These are phyloP conservation scores for Russula sp. DNA, from an alignment of 768 basidiomycete genomes.

Conservation along the genomic window DNA sequence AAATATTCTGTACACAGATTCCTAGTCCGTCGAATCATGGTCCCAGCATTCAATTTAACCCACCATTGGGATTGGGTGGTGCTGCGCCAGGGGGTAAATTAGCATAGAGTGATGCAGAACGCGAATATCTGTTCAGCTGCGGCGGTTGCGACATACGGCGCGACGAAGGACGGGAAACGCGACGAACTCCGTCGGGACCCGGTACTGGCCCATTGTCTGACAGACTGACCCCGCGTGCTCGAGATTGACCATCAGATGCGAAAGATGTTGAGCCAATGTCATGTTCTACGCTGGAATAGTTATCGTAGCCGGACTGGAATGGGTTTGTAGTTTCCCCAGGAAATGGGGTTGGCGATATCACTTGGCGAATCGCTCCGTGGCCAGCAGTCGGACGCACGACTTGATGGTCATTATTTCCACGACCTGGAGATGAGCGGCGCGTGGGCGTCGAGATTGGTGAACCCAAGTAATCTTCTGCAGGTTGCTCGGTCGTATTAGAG, in stretches of 20 bases:
- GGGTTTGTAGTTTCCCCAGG: slow-evolving; percentile 2
- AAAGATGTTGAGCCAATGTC: neutral
- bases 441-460: slow-evolving; percentile 1
- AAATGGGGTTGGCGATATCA: neutral
- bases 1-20: slow-evolving; percentile 10
- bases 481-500: slow-evolving; percentile 26
- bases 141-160: slow-evolving; percentile 55
- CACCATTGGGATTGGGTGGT: slow-evolving; percentile 28
- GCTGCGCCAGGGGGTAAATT: slow-evolving; percentile 72
- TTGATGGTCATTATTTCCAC: slow-evolving; percentile 17
- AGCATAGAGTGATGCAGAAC: slow-evolving; percentile 38
- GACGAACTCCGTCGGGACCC: slow-evolving; percentile 65
- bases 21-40: slow-evolving; percentile 7
- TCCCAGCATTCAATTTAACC: neutral
- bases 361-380: neutral
- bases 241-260: slow-evolving; percentile 13
- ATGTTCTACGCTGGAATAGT: slow-evolving; percentile 1
- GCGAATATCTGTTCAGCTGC: slow-evolving; percentile 61
- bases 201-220: slow-evolving; percentile 82
- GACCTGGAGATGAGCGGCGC: slow-evolving; percentile 14
- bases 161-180: slow-evolving; percentile 57
- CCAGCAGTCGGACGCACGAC: neutral
- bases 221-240: slow-evolving; percentile 61
- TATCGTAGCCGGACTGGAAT: slow-evolving; percentile 5
- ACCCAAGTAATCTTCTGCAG: slow-evolving; percentile 18